Evolutionary conservation across 805 yeast species (phyloP), one percentile per base, ranked within the genome.

Genomic region (Torulaspora indica): DNA sequence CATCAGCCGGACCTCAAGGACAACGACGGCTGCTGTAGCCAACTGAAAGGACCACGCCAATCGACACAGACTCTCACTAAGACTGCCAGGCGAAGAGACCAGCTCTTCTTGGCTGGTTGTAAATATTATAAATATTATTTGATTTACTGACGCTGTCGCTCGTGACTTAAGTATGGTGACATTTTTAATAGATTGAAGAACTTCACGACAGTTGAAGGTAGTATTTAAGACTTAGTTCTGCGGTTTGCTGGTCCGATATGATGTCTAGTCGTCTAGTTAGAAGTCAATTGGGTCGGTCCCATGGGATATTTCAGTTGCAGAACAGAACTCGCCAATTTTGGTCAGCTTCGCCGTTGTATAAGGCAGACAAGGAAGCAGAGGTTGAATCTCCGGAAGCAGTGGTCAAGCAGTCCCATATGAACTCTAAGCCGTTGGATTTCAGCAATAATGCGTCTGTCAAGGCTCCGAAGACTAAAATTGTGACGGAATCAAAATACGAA

Each of bases 401-500:
- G 10, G 60, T 55, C 1, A 51, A 48, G 25, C 50, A 51, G 7
- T 56, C 65, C 13, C 55, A 56, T 24, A 33, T 56, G 35, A 43
- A 50, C 7, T 36, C 57, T 2, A 45, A 53, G 10, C 61, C 61
- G 25, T 24, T 51, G 1, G 58, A 53, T 35, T 36, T 39, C 24
- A 42, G 55, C 14, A 62, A 63, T 25, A 46, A 52, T n/a, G 66
- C 70, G 2, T 67, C 69, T 9, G 61, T 64, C 10, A 59, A 55
- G 28, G 63, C 69, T 17, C 59, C 60, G 40, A 57, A 55, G 42
- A 58, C 60, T 43, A 61, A 66, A 48, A 63, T 66, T 4, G 40
- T 70, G 24, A 60, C 72, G 2, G 65, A 63, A 42, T 68, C 70
- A 10, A 68, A 66, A 37, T 71, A 63, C 46, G 75, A 70, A 51